Evolutionary conservation across 176 grass and related monocot genomes (phyloP).

Genomic region (Zizania latifolia): DNA sequence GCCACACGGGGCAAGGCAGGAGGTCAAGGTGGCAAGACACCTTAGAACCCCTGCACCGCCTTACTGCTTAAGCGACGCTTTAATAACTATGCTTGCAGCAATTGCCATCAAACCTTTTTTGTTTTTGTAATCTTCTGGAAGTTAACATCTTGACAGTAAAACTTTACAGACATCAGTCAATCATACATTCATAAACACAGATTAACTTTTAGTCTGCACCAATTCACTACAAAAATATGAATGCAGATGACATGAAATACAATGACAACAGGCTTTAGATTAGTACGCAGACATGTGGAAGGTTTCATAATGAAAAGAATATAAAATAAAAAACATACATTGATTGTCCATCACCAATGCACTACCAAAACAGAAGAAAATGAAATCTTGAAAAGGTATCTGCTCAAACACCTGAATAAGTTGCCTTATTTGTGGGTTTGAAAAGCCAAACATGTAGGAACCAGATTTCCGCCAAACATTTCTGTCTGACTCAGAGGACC

Average conservation of each 20-base stretch:
- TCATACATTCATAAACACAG: background rate
- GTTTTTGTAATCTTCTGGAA: background rate
- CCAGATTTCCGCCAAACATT: conserved; percentile 72
- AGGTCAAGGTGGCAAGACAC: too few species aligned
- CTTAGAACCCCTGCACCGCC: too few species aligned
- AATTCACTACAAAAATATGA: conserved; percentile 5
- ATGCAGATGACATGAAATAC: conserved; percentile 3
- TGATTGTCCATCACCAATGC: conserved; percentile 17
- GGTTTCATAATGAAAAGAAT: background rate
- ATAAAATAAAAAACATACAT: conserved; percentile 1
- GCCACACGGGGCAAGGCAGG: too few species aligned
- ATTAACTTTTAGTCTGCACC: background rate
- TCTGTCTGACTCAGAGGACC: conserved; percentile 44
- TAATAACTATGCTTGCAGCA: too few species aligned
- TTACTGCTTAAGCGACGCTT: too few species aligned
- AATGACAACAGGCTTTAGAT: conserved; percentile 18
- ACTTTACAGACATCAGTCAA: background rate
- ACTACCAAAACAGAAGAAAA: conserved; percentile 2
- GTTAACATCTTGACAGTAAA: background rate
- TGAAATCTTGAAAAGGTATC: conserved; percentile 23
- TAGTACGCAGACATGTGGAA: background rate
- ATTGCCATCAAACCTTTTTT: background rate
- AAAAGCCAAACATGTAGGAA: conserved; percentile 98
- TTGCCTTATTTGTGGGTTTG: conserved; percentile 79
- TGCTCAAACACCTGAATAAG: conserved; percentile 79